These are phyloP conservation scores for Trypanosoma rangeli DNA, from an alignment of 208 protist genomes.

Conservation along the genomic window DNA sequence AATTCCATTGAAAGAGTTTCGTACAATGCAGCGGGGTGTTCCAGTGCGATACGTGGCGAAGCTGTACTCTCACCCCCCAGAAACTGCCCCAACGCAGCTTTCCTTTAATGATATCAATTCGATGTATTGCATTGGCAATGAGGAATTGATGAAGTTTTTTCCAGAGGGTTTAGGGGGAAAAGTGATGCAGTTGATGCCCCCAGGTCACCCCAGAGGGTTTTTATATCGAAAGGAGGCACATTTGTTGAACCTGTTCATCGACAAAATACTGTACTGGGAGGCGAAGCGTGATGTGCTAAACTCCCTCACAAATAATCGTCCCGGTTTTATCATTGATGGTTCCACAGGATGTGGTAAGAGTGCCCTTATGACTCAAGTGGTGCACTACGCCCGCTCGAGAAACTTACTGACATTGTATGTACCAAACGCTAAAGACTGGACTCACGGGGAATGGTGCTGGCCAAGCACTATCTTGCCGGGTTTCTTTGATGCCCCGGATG, in stretches of 20 bases:
- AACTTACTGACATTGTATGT: slow-evolving; percentile 83
- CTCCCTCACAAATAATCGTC: slow-evolving; percentile 61
- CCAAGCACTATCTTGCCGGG: slow-evolving; percentile 88
- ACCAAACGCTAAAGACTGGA: slow-evolving; percentile 85
- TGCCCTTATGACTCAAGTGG: slow-evolving; percentile 86
- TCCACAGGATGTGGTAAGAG: slow-evolving; percentile 87
- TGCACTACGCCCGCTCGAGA: slow-evolving; percentile 82
- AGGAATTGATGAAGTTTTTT: slow-evolving; percentile 81
- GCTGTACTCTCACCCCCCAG: slow-evolving; percentile 78
- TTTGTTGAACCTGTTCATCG: slow-evolving; percentile 87
- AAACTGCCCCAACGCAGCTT: slow-evolving; percentile 56
- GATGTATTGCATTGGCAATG: slow-evolving; percentile 92
- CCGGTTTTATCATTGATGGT: slow-evolving; percentile 88
- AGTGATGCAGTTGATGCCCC: slow-evolving; percentile 91
- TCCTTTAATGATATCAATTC: slow-evolving; percentile 86
- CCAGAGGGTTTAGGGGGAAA: slow-evolving; percentile 89
- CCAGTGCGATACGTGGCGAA: slow-evolving; percentile 59
- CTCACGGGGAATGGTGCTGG: slow-evolving; percentile 91
- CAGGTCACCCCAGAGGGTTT: slow-evolving; percentile 88
- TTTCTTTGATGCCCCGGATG: slow-evolving; percentile 92
- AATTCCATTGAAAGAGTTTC: slow-evolving; percentile 74
- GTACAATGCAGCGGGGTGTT: slow-evolving; percentile 51
- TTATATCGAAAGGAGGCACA: slow-evolving; percentile 90
- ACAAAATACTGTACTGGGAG: slow-evolving; percentile 85
- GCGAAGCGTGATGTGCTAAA: slow-evolving; percentile 57